A percentile compares a stretch with the other conserved stretches of the same genome.
phyloP scores from a whole-genome alignment of 176 grass and related monocot genomes.

The Leersia perrieri region DNA sequence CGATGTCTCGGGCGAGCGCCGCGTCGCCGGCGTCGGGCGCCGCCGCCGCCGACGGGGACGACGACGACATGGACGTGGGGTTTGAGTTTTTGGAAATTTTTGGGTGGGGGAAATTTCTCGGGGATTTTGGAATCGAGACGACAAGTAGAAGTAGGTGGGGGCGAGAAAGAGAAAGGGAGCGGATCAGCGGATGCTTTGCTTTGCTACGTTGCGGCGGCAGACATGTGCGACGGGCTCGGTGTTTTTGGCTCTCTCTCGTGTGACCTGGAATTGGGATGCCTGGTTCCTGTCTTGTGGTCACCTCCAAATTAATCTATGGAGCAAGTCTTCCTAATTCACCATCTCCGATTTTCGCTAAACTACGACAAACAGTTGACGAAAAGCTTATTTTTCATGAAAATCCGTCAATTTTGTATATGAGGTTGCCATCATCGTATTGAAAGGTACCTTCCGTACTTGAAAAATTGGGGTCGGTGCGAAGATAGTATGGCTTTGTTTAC shows the following conservation, averaged over 20 bases:
- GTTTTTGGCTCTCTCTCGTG: neutral
- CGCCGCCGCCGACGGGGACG: slow-evolving; percentile 14
- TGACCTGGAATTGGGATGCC: slow-evolving; percentile 31
- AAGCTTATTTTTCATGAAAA: neutral
- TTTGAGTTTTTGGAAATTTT: slow-evolving; percentile 27
- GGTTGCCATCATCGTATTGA: too few relatives aligned
- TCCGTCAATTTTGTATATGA: too few relatives aligned
- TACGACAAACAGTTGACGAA: too few relatives aligned
- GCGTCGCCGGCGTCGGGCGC: slow-evolving; percentile 48
- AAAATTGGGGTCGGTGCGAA: neutral
- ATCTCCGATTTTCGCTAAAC: too few relatives aligned
- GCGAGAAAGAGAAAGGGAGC: neutral
- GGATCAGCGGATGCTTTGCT: slow-evolving; percentile 51
- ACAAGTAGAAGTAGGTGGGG: neutral
- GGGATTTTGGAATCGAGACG: neutral
- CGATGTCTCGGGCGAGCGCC: slow-evolving; percentile 77
- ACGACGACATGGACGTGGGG: slow-evolving; percentile 43
- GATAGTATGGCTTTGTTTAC: too few relatives aligned
- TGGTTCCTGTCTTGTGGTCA: slow-evolving; percentile 19
- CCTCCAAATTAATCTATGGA: neutral
- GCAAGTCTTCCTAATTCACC: too few relatives aligned
- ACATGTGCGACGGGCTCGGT: neutral
- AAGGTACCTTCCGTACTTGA: neutral
- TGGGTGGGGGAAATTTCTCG: neutral
- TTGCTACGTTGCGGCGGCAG: neutral